phyloP scores from a whole-genome alignment of 169 alveolate genomes.

The Cryptosporidium sp. region DNA sequence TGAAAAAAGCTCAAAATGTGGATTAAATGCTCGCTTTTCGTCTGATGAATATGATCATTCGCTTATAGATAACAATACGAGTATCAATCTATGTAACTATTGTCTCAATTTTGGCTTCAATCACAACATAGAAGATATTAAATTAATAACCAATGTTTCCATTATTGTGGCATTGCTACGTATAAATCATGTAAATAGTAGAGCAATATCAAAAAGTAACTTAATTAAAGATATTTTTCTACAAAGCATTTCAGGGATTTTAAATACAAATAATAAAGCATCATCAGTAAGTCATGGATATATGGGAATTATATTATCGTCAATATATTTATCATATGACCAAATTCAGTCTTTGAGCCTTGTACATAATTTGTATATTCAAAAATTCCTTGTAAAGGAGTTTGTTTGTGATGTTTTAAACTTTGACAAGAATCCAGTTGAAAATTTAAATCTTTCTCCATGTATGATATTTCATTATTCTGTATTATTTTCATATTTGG shows the following conservation, averaged over 20 bases:
- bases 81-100: not conserved
- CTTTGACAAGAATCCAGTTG: not conserved
- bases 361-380: constrained; percentile 31
- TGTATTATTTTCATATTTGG: not conserved
- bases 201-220: not conserved
- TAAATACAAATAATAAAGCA: not conserved
- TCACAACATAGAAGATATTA: not conserved
- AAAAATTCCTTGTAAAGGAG: constrained; percentile 16
- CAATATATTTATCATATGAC: constrained; percentile 14
- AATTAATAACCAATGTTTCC: constrained; percentile 8
- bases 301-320: constrained; percentile 1
- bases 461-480: constrained; percentile 3
- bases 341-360: not conserved
- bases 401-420: constrained; percentile 11
- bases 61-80: not conserved
- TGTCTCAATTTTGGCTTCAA: constrained; percentile 47
- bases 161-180: not conserved
- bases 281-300: constrained; percentile 6
- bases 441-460: not conserved
- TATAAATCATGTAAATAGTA: not conserved
- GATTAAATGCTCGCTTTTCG: not conserved
- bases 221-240: constrained; percentile 14
- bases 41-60: not conserved
- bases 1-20: not conserved
- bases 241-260: constrained; percentile 6